Evolutionary conservation across 768 basidiomycete species (phyloP), one percentile per base, ranked within the genome.

Genomic region (Lactarius pseudohatsudake): DNA sequence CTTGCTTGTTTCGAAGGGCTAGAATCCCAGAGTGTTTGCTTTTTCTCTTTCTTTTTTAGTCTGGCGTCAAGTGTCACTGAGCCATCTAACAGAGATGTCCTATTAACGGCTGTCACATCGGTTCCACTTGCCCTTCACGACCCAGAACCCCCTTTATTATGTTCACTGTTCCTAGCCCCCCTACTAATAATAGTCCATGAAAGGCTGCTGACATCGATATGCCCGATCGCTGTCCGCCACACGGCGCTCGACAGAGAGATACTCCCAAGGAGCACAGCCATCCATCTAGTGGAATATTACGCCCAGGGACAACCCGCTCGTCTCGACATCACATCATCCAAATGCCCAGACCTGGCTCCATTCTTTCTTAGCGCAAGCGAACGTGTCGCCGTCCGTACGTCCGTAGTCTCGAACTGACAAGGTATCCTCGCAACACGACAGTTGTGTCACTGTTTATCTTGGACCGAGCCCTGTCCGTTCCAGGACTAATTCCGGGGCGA

Each of bases 341-440:
- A 47, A 10, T 11, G 8, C 34, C 16, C 56, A 30, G 18, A 20
- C 30, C 30, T 65, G 64, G 58, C 64, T 65, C 64, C 64, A 65
- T 65, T 64, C 56, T 26, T 18, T 40, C 53, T 34, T 18, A 58
- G 58, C 30, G 40, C 30, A n/a, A 13, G 58, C 50, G 26, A 53
- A 13, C 50, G 50, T 53, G 22, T 41, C 16, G 40, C 40, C 1
- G 40, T 36, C 40, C 0, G 40, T 36, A 36, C 36, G 11, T 56
- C 7, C 5, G 50, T 32, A 22, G 3, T 4, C 41, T 28, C 16
- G 16, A 8, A 1, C 54, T 36, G n/a, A 56, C 65, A 66, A 66
- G 57, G 66, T 67, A 43, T 26, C 66, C 61, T 66, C n/a, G 65
- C 65, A 58, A 66, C 56, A 32, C 30, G 34, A 32, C 56, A 34